phyloP scores from a whole-genome alignment of 2,329 filamentous ascomycete genomes.

The Boeremia exigua region DNA sequence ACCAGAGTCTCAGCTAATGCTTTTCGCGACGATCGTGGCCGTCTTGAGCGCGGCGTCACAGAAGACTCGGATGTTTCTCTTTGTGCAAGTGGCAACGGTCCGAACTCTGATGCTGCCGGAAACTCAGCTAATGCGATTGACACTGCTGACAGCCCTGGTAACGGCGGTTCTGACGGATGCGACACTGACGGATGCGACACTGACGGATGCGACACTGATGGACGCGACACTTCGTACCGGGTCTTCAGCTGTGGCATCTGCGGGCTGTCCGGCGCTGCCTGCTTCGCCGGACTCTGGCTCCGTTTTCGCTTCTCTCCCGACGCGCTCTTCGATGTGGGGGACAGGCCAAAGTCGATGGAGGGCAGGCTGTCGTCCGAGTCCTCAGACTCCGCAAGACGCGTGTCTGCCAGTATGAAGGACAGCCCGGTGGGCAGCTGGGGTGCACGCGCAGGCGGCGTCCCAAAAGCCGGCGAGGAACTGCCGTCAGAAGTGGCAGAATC shows the following conservation, averaged over 20 bases:
- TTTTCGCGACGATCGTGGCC: no score
- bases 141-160: no score
- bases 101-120: no score
- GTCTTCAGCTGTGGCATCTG: background rate
- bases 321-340: conserved; percentile 2
- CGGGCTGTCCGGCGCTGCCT: background rate
- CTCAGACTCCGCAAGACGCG: conserved; percentile 15
- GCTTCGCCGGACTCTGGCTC: conserved; percentile 20
- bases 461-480: conserved; percentile 31
- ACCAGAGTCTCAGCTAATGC: no score
- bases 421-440: conserved; percentile 24
- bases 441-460: conserved; percentile 19
- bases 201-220: no score
- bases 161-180: no score
- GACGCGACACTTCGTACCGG: background rate
- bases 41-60: no score
- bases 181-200: no score
- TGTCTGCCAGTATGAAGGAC: conserved; percentile 32
- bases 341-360: conserved; percentile 27
- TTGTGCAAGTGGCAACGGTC: no score
- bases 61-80: no score
- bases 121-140: no score
- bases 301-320: conserved; percentile 39
- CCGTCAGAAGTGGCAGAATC: background rate
- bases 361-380: conserved; percentile 21